These are phyloP conservation scores for Trichoderma lentiforme DNA, from an alignment of 2,329 filamentous ascomycete species.

Conservation along the genomic window DNA sequence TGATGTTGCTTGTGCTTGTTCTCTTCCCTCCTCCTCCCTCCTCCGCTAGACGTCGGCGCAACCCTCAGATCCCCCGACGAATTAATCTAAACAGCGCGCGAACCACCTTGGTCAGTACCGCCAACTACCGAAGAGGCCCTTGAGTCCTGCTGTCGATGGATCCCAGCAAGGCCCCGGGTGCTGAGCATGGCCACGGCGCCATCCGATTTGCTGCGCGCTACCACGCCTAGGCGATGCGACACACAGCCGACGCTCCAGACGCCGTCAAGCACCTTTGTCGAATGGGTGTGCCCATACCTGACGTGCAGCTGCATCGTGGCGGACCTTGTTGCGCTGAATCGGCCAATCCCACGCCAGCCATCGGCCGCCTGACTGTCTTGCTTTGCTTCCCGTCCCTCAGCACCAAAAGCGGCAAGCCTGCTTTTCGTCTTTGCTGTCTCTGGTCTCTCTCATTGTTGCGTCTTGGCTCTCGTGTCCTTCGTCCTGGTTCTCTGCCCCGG, in stretches of 20 bases:
- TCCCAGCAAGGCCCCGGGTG: slow-evolving; percentile 5
- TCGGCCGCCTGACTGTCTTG: slow-evolving; percentile 19
- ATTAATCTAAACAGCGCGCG: slow-evolving; percentile 15
- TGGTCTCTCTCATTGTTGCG: neutral
- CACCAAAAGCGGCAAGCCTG: slow-evolving; percentile 16
- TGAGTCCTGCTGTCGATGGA: slow-evolving; percentile 3
- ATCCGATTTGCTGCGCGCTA: slow-evolving; percentile 18
- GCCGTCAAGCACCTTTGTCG: slow-evolving; percentile 15
- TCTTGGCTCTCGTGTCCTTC: slow-evolving; percentile 1
- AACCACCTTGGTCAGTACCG: slow-evolving; percentile 14
- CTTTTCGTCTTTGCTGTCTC: neutral
- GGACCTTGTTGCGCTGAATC: slow-evolving; percentile 15
- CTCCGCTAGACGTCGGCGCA: neutral
- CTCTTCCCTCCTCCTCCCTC: neutral
- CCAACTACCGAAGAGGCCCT: slow-evolving; percentile 17
- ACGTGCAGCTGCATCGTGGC: slow-evolving; percentile 20
- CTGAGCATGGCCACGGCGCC: slow-evolving; percentile 4
- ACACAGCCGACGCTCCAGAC: slow-evolving; percentile 16
- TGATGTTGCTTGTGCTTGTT: neutral
- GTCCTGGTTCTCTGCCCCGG: neutral
- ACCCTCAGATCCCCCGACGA: slow-evolving; percentile 7
- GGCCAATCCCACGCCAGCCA: slow-evolving; percentile 16
- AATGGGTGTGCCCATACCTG: slow-evolving; percentile 19
- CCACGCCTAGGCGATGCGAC: slow-evolving; percentile 14
- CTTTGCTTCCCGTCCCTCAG: slow-evolving; percentile 5